These are phyloP conservation scores for Lipomyces sp. DNA, from an alignment of 805 yeast genomes.

Conservation along the genomic window DNA sequence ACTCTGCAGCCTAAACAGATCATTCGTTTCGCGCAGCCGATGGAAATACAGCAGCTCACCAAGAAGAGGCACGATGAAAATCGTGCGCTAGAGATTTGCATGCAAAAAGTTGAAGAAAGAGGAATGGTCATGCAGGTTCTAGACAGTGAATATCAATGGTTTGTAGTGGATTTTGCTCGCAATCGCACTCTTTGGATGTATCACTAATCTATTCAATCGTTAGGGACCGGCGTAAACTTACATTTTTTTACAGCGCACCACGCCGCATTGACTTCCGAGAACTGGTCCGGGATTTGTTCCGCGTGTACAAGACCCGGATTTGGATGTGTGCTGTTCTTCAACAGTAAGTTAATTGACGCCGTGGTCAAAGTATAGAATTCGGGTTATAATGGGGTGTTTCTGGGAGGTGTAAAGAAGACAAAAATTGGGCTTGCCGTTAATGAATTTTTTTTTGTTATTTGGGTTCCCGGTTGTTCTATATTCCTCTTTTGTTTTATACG, in stretches of 20 bases:
- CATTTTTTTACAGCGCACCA: constrained; percentile 69
- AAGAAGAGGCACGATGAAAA: constrained; percentile 70
- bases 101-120: constrained; percentile 57
- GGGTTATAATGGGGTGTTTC: constrained; percentile 5
- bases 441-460: neutral
- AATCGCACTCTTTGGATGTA: too few species aligned
- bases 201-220: neutral
- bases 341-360: constrained; percentile 36
- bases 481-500: neutral
- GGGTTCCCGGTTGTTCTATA: neutral
- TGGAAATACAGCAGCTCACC: constrained; percentile 63
- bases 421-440: constrained; percentile 1
- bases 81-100: constrained; percentile 67
- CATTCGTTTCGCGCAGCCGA: constrained; percentile 62
- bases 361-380: neutral
- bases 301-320: constrained; percentile 77
- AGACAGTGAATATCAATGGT: constrained; percentile 83
- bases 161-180: neutral
- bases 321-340: constrained; percentile 84
- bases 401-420: constrained; percentile 9
- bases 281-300: constrained; percentile 72
- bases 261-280: constrained; percentile 79
- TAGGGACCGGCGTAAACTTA: constrained; percentile 71
- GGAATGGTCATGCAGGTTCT: constrained; percentile 62
- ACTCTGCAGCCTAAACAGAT: constrained; percentile 64